Conservation (phyloP, 2,329 filamentous ascomycete genomes). For the Colletotrichum aenigma region DNA sequence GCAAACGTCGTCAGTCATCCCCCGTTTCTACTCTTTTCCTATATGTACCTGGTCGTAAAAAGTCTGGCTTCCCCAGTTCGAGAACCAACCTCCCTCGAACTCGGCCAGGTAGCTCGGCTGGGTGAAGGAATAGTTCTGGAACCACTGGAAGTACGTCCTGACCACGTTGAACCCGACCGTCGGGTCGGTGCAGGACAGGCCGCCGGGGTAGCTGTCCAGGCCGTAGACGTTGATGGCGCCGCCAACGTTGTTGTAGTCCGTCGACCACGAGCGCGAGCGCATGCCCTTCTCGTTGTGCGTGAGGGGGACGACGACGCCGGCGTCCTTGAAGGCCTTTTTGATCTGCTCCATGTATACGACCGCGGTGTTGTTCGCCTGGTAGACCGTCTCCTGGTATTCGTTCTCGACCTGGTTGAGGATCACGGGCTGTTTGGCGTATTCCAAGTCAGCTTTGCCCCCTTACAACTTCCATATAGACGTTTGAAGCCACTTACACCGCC, state of each 20-base stretch:
- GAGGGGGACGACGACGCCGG: constrained; percentile 75
- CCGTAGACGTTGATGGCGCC: constrained; percentile 49
- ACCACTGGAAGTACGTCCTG: constrained; percentile 61
- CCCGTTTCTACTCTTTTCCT: constrained; percentile 26
- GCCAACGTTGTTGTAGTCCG: constrained; percentile 60
- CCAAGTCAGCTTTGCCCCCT: constrained; percentile 47
- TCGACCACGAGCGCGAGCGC: constrained; percentile 50
- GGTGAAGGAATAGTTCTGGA: constrained; percentile 57
- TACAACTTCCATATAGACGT: background rate
- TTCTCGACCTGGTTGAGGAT: constrained; percentile 85
- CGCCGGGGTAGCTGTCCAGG: constrained; percentile 68
- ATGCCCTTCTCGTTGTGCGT: constrained; percentile 72
- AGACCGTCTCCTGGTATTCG: constrained; percentile 68
- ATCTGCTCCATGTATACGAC: constrained; percentile 45
- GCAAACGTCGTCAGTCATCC: constrained; percentile 55
- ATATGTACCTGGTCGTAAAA: constrained; percentile 49
- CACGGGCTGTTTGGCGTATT: constrained; percentile 62
- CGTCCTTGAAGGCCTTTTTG: constrained; percentile 68
- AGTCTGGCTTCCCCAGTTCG: constrained; percentile 52
- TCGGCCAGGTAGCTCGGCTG: constrained; percentile 59
- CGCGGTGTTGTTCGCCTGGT: constrained; percentile 45
- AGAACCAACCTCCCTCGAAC: constrained; percentile 58
- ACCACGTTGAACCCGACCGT: constrained; percentile 33
- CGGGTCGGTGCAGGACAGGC: constrained; percentile 66
- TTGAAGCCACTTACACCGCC: constrained; percentile 53